Percentiles rank a stretch among this genome's conserved stretches.
phyloP scores from a whole-genome alignment of 2,329 filamentous ascomycete species.

The Dryadomyces sulphureus region DNA sequence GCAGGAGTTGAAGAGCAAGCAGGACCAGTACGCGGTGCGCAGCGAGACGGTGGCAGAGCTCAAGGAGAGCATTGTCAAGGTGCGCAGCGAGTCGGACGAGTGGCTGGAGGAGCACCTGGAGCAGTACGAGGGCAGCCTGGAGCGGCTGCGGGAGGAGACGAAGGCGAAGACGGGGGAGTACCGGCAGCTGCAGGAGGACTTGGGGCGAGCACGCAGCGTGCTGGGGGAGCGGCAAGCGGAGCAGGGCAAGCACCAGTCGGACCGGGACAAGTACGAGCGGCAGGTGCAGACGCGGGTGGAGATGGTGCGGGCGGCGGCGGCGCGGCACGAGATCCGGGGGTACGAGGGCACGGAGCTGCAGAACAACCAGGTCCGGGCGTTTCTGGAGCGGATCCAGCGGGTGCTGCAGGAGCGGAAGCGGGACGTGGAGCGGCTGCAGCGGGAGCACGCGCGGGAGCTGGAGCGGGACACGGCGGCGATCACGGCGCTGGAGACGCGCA shows the following conservation, averaged over 20 bases:
- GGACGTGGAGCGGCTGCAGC: conserved; percentile 52
- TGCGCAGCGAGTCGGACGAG: conserved; percentile 58
- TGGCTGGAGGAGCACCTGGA: conserved; percentile 57
- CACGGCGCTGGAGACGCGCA: conserved; percentile 59
- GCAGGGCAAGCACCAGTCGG: conserved; percentile 66
- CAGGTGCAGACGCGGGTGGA: conserved; percentile 57
- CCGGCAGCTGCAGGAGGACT: conserved; percentile 40
- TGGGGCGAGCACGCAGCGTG: conserved; percentile 28
- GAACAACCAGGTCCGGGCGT: conserved; percentile 57
- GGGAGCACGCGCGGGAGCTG: conserved; percentile 59
- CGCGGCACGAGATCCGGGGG: conserved; percentile 64
- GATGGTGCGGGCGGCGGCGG: conserved; percentile 65
- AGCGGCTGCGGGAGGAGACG: conserved; percentile 47
- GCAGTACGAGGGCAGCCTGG: conserved; percentile 64
- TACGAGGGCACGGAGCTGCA: conserved; percentile 61
- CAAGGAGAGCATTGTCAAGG: conserved; percentile 56
- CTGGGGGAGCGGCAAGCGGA: conserved; percentile 43
- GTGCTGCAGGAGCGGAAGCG: conserved; percentile 65
- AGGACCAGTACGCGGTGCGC: conserved; percentile 56
- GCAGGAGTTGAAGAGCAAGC: conserved; percentile 61
- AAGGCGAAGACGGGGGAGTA: conserved; percentile 50
- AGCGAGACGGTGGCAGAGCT: conserved; percentile 58
- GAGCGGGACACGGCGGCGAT: conserved; percentile 58
- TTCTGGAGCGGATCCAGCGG: conserved; percentile 64
- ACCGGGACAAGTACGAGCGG: conserved; percentile 75